Base-by-base conservation (phyloP, 2,329 filamentous ascomycete genomes). In the Aspergillus quadricinctus region DNA sequence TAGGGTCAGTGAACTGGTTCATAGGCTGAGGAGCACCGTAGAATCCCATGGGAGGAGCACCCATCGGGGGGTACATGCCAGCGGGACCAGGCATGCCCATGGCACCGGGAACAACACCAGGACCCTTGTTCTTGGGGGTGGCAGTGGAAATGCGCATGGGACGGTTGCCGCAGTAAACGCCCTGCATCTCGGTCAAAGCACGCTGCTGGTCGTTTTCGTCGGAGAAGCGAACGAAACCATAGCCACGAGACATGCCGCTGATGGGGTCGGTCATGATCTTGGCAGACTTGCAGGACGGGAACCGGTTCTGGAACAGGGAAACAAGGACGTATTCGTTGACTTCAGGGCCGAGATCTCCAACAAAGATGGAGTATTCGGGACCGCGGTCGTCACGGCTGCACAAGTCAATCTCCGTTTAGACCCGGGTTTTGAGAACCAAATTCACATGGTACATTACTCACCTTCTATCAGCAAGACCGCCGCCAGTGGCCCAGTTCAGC, bases 261-360 rank as follows among this genome's bases (percentile, higher is more conserved):
- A 97, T 94, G 59, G 94, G 93, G 71, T 99, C 94, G 59, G 93
- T 96, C 94, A 99, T 99, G 78, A 99, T 99, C 84, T 99, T 99
- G 70, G 94, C 94, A 40, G 92, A 96, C 82, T 97, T 97, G 89
- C 93, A 97, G 8, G 92, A 96, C 0, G 89, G 89, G 82, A 96
- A 99, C 60, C 93, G 91, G 71, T 87, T 88, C 79, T 97, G 93
- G 84, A 99, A 99, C 51, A 99, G 87, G 27, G 92, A 96, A 53
- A 97, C 93, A 58, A 99, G 82, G 56, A 97, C 93, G 70, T 96
- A 97, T 80, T 99, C 94, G 76, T 97, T 99, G 67, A 99, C 94
- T 77, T 99, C 94, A 7, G 95, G 94, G 59, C 94, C 94, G 61
- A 99, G 87, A 72, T 99, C 94, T 64, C 94, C 94, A 57, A 99